A percentile compares a stretch with the other conserved stretches of the same genome.
phyloP scores from a whole-genome alignment of 2,329 filamentous ascomycete genomes.

The Botrytis porri region DNA sequence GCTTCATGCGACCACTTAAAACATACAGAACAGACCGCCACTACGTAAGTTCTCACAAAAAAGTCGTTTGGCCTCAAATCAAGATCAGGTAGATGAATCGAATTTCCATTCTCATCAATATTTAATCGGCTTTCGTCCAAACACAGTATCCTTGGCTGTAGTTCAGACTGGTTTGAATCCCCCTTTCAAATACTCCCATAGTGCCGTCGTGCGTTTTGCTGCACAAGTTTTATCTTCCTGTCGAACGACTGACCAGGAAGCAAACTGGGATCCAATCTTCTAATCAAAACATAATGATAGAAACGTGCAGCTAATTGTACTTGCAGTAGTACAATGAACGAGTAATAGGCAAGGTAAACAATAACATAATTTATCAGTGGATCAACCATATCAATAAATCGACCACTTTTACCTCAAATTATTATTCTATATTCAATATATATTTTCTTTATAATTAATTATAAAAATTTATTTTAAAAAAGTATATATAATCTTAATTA shows the following conservation, averaged over 20 bases:
- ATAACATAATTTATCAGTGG: no score
- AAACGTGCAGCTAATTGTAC: neutral
- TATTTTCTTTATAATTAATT: no score
- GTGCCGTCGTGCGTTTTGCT: neutral
- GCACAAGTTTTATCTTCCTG: neutral
- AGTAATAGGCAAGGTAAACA: neutral
- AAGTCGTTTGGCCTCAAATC: neutral
- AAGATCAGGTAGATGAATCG: neutral
- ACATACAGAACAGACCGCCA: neutral
- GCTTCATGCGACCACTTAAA: neutral
- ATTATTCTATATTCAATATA: no score
- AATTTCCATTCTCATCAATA: neutral
- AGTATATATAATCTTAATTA: no score
- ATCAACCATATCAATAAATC: no score
- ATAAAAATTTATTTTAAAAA: no score
- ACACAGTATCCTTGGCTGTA: neutral
- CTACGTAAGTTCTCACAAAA: neutral
- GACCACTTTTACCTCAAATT: no score
- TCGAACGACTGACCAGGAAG: neutral
- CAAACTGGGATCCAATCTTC: neutral
- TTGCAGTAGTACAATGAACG: neutral
- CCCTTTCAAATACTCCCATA: neutral
- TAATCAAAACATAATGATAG: neutral
- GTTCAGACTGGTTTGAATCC: neutral
- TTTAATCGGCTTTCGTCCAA: neutral